A percentile compares a stretch with the other conserved stretches of the same genome.
These are phyloP conservation scores for Macrolepiota dolichaula DNA, from an alignment of 768 basidiomycete genomes.

Conservation along the genomic window DNA sequence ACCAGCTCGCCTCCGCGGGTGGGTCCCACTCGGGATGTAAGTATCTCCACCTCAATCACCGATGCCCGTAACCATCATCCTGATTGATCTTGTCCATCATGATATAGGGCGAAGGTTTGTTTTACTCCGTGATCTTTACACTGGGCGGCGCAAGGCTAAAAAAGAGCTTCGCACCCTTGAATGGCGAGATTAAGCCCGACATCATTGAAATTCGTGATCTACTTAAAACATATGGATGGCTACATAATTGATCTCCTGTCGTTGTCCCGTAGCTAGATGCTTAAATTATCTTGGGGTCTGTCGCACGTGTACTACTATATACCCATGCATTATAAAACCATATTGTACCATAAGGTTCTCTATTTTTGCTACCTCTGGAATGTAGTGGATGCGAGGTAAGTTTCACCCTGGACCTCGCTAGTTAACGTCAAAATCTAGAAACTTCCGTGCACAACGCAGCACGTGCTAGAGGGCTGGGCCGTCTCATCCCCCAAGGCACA, in stretches of 20 bases:
- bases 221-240: slow-evolving; percentile 47
- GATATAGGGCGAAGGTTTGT: slow-evolving; percentile 44
- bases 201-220: slow-evolving; percentile 39
- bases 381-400: background rate
- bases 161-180: slow-evolving; percentile 60
- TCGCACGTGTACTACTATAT: slow-evolving; percentile 10
- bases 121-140: slow-evolving; percentile 49
- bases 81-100: slow-evolving; percentile 9
- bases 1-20: slow-evolving; percentile 39
- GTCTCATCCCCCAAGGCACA: background rate
- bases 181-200: slow-evolving; percentile 68
- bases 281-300: slow-evolving; percentile 3
- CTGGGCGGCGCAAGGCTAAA: slow-evolving; percentile 28
- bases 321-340: slow-evolving; percentile 2
- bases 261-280: background rate
- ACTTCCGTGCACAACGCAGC: background rate
- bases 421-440: background rate
- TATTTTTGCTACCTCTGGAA: background rate
- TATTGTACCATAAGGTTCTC: background rate
- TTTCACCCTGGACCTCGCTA: background rate
- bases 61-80: slow-evolving; percentile 3
- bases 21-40: slow-evolving; percentile 46
- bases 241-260: slow-evolving; percentile 18
- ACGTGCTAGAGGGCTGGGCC: background rate
- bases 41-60: slow-evolving; percentile 11